Percentiles rank a stretch among this genome's conserved stretches.
Conservation (phyloP, 2,329 filamentous ascomycete species). For the Parafenestella ontariensis region DNA sequence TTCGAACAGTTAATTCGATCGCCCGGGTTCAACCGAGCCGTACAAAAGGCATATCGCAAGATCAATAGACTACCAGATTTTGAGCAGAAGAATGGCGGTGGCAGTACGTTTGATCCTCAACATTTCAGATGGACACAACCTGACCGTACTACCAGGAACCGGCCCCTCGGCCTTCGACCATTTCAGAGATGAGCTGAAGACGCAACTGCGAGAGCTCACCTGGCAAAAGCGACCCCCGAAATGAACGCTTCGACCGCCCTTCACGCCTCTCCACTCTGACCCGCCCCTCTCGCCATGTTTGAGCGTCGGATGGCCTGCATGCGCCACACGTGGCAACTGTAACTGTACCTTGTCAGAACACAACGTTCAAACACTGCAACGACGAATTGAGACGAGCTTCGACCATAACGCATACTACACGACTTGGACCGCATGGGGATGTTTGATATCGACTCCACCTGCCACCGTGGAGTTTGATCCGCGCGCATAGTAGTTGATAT, state of each 20-base stretch:
- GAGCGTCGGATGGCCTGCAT: background rate
- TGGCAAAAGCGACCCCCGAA: constrained; percentile 46
- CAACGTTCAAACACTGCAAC: background rate
- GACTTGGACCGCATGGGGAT: background rate
- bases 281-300: background rate
- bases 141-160: constrained; percentile 24
- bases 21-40: constrained; percentile 61
- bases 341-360: background rate
- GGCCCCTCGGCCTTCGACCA: constrained; percentile 56
- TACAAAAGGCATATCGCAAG: constrained; percentile 58
- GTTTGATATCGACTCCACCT: background rate
- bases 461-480: background rate
- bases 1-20: constrained; percentile 59
- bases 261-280: background rate
- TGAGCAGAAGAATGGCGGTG: constrained; percentile 46
- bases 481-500: background rate
- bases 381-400: background rate
- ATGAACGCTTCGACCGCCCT: constrained; percentile 11
- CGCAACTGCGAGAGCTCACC: constrained; percentile 52
- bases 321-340: background rate
- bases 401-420: background rate
- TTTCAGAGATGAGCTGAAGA: constrained; percentile 62
- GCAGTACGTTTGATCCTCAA: constrained; percentile 55
- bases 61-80: constrained; percentile 56
- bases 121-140: background rate